Evolutionary conservation across 805 yeast genomes (phyloP), one percentile per base, ranked within the genome.

Genomic region (Suhomyces emberorum): DNA sequence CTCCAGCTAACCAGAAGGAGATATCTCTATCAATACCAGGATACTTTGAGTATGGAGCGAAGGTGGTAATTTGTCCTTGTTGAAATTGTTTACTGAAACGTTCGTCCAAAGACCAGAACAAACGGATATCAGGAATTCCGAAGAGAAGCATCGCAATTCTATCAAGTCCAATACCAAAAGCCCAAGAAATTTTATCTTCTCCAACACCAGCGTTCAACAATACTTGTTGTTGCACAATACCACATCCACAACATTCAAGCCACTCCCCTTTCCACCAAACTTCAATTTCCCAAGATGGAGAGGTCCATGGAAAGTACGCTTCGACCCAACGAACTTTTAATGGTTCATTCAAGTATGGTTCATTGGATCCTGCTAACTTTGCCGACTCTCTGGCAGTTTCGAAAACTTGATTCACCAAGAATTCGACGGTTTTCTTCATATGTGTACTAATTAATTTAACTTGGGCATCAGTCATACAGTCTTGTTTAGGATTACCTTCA

Each of bases 201-300:
- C 48, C 40, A 34, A 81, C 68, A 0, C 87, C 95, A 1, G 96
- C 76, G 47, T 82, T 83, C 15, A 76, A 65, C 25, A 88, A 68
- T 0, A 91, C 95, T 33, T 78, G 79, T 47, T 87, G 83, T 47
- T 79, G 79, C 6, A 88, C 95, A 24, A 91, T 72, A 17, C 98
- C 98, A 63, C 95, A 87, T 0, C 98, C 98, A 53, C 96, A 87
- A 57, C 95, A 81, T 64, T 93, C 98, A 23, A 93, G 70, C 98
- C 98, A 93, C 48, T 89, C 95, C 35, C 93, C 95, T 55, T 88
- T 86, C 97, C 98, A 93, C 89, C 95, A 88, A 4, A 93, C 96
- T 62, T 93, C 98, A 48, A 95, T 88, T 54, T 93, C 97, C 95
- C 95, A 93, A 28, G 95, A 85, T 3, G 98, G 98, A 1, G 95